These are phyloP conservation scores for Penicillium pulvis DNA, from an alignment of 495 filamentous ascomycete species.

Conservation along the genomic window DNA sequence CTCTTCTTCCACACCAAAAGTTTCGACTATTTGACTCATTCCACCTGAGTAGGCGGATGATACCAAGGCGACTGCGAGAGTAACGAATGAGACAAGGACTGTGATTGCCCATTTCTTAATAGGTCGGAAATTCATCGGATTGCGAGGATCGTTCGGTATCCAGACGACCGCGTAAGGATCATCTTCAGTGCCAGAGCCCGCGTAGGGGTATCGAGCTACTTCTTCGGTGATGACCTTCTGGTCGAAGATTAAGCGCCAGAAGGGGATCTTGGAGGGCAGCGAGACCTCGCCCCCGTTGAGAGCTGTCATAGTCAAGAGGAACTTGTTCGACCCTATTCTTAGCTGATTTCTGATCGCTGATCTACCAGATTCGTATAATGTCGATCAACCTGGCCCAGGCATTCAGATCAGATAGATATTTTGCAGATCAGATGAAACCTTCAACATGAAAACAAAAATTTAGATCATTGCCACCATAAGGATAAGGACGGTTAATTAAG, in stretches of 20 bases:
- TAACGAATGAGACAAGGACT: conserved; percentile 61
- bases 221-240: conserved; percentile 53
- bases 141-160: conserved; percentile 64
- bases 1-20: conserved; percentile 48
- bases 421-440: neutral
- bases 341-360: neutral
- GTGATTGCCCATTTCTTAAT: conserved; percentile 68
- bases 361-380: neutral
- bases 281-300: conserved; percentile 21
- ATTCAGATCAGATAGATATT: neutral
- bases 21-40: conserved; percentile 50
- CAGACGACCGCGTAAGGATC: conserved; percentile 72
- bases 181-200: conserved; percentile 65
- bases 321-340: neutral
- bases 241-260: conserved; percentile 45
- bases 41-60: conserved; percentile 75
- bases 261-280: conserved; percentile 33
- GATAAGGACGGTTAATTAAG: conserved; percentile 6
- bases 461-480: conserved; percentile 5
- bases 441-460: neutral
- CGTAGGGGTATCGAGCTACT: conserved; percentile 57
- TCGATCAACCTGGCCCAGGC: neutral
- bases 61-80: conserved; percentile 67
- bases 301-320: conserved; percentile 11
- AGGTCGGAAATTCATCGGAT: conserved; percentile 60